Conservation (phyloP, 768 basidiomycete genomes). For the Suillus subalutaceus region DNA sequence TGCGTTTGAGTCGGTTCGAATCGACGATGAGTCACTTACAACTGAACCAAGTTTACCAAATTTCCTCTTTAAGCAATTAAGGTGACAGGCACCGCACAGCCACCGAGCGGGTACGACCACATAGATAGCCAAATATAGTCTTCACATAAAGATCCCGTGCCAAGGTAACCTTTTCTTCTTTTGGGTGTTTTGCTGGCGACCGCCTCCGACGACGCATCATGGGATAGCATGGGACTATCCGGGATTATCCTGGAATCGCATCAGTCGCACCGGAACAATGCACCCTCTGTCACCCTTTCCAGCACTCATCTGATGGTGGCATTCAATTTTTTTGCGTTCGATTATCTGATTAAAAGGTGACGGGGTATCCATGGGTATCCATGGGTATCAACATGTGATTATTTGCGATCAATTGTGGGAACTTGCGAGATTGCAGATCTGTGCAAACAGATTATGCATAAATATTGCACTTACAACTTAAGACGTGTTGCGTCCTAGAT, state of each 20-base stretch:
- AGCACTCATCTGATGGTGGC: conserved; percentile 2
- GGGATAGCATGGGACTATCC: neutral
- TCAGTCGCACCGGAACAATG: neutral
- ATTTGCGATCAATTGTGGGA: neutral
- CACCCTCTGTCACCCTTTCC: neutral
- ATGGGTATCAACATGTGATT: conserved; percentile 1
- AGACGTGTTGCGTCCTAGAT: conserved; percentile 1
- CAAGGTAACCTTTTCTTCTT: conserved; percentile 2
- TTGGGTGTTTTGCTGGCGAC: conserved; percentile 7
- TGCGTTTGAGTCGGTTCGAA: conserved; percentile 11
- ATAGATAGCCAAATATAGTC: conserved; percentile 4
- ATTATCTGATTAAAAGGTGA: neutral
- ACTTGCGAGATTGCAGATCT: conserved; percentile 4
- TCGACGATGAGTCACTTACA: conserved; percentile 8
- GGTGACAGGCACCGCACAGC: conserved; percentile 32
- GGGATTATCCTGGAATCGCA: neutral
- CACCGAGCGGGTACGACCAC: conserved; percentile 18
- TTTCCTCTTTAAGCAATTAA: conserved; percentile 31
- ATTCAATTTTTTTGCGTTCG: neutral
- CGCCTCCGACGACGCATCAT: conserved; percentile 8
- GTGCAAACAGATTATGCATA: conserved; percentile 1
- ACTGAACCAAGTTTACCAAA: conserved; percentile 28
- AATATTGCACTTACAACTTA: neutral
- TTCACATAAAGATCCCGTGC: neutral
- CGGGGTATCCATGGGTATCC: conserved; percentile 3